These are phyloP conservation scores for Microbotryum intermedium DNA, from an alignment of 1,284 basidiomycete species.

Conservation along the genomic window DNA sequence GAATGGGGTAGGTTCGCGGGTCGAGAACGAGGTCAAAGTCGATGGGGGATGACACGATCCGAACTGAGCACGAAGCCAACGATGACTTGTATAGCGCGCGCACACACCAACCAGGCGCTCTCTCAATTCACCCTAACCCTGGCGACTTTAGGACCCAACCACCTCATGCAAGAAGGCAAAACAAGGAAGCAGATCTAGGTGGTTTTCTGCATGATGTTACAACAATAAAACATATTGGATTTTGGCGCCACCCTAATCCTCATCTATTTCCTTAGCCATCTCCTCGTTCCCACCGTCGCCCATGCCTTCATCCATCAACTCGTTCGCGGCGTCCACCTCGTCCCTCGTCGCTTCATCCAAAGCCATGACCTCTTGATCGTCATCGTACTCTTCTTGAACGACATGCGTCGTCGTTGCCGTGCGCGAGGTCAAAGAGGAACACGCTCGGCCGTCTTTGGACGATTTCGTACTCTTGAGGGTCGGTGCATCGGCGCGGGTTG, in stretches of 20 bases:
- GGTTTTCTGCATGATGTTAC: no score
- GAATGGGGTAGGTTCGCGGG: no score
- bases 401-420: conserved; percentile 37
- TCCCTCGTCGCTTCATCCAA: conserved; percentile 34
- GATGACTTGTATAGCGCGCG: no score
- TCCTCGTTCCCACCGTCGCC: conserved; percentile 32
- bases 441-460: neutral
- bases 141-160: no score
- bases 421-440: conserved; percentile 36
- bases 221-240: no score
- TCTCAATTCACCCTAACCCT: no score
- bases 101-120: no score
- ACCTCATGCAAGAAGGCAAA: no score
- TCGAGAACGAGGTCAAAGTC: no score
- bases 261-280: conserved; percentile 19
- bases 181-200: no score
- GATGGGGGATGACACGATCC: no score
- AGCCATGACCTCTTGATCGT: conserved; percentile 33
- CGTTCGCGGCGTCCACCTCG: conserved; percentile 33
- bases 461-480: neutral
- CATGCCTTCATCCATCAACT: conserved; percentile 37
- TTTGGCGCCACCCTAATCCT: neutral
- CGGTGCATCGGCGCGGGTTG: neutral
- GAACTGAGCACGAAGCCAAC: no score
- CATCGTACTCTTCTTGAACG: conserved; percentile 33